These are phyloP conservation scores for Torulaspora gathmanii DNA, from an alignment of 805 yeast species.

Conservation along the genomic window DNA sequence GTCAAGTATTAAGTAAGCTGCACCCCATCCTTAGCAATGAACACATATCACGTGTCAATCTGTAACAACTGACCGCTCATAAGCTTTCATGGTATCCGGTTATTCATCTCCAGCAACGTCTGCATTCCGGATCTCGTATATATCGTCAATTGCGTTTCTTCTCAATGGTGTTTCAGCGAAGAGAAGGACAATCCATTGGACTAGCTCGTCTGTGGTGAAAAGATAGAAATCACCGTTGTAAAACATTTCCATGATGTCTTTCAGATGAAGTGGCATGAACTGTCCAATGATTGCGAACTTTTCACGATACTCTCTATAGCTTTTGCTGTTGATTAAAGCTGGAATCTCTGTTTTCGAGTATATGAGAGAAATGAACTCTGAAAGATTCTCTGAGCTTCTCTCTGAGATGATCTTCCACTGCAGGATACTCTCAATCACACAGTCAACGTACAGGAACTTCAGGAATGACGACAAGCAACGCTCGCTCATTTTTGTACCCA, in stretches of 20 bases:
- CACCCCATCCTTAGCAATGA: background rate
- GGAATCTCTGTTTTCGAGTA: slow-evolving; percentile 28
- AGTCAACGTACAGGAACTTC: slow-evolving; percentile 22
- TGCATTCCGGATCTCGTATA: slow-evolving; percentile 42
- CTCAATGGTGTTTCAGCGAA: slow-evolving; percentile 41
- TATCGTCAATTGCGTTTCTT: slow-evolving; percentile 36
- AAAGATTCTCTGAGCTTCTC: slow-evolving; percentile 30
- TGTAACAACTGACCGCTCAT: background rate
- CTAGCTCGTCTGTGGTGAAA: slow-evolving; percentile 37
- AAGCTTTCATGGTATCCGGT: background rate
- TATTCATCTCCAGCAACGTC: slow-evolving; percentile 37
- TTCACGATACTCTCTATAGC: slow-evolving; percentile 28
- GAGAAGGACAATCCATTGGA: slow-evolving; percentile 36
- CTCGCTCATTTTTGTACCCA: slow-evolving; percentile 15
- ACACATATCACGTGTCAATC: background rate
- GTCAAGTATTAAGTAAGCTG: background rate
- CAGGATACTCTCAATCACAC: slow-evolving; percentile 21
- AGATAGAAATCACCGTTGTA: slow-evolving; percentile 41
- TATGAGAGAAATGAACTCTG: slow-evolving; percentile 25
- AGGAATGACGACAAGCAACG: slow-evolving; percentile 15
- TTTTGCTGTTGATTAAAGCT: slow-evolving; percentile 15
- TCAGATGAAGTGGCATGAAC: slow-evolving; percentile 37
- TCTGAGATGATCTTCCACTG: slow-evolving; percentile 35
- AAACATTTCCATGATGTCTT: slow-evolving; percentile 40
- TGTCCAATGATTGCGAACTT: slow-evolving; percentile 28